phyloP scores from a whole-genome alignment of 2,329 filamentous ascomycete genomes.

The Monilinia fructicola region DNA sequence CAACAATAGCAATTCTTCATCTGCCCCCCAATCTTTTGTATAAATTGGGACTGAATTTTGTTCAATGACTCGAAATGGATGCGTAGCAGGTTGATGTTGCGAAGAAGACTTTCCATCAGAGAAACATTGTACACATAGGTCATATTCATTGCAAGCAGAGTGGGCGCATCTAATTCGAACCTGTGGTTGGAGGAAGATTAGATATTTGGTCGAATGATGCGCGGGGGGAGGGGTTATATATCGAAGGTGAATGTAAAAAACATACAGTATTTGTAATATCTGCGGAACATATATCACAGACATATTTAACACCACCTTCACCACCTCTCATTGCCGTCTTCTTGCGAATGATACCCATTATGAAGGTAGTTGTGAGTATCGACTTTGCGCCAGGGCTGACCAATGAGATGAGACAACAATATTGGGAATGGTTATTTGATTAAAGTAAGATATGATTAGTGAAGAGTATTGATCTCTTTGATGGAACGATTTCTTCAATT shows the following conservation, averaged over 20 bases:
- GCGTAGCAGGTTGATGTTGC: conserved; percentile 81
- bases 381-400: conserved; percentile 18
- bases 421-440: background rate
- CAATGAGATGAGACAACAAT: background rate
- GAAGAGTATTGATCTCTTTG: background rate
- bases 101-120: conserved; percentile 76
- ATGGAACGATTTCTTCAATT: background rate
- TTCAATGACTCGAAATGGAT: conserved; percentile 91
- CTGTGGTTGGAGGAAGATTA: conserved; percentile 46
- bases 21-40: conserved; percentile 90
- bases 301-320: conserved; percentile 89
- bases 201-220: background rate
- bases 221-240: conserved; percentile 1
- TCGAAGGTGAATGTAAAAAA: conserved; percentile 30
- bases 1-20: conserved; percentile 89
- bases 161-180: conserved; percentile 89
- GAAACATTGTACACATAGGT: conserved; percentile 95
- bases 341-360: conserved; percentile 94
- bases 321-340: conserved; percentile 84
- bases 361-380: conserved; percentile 5
- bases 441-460: background rate
- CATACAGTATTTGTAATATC: conserved; percentile 95
- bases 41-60: conserved; percentile 99
- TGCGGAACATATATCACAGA: conserved; percentile 94
- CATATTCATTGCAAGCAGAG: conserved; percentile 83